phyloP scores from a whole-genome alignment of 2,329 filamentous ascomycete species.

The Botryotinia globosa region DNA sequence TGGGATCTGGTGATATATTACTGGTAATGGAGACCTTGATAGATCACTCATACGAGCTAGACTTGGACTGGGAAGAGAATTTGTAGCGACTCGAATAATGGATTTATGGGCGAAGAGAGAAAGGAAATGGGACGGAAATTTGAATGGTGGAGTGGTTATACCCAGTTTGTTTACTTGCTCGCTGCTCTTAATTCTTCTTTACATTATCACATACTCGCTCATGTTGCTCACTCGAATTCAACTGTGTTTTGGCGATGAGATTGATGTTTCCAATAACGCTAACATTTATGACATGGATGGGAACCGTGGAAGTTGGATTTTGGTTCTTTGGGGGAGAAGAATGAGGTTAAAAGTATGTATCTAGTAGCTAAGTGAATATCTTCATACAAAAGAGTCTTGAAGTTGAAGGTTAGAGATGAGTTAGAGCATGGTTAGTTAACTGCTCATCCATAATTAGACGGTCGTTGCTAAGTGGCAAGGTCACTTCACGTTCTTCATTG shows the following conservation, averaged over 20 bases:
- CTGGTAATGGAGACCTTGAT: neutral
- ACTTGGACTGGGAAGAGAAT: neutral
- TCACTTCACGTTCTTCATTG: neutral
- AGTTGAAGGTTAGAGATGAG: neutral
- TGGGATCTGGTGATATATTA: neutral
- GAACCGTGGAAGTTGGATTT: neutral
- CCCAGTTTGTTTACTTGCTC: neutral
- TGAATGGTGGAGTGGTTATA: neutral
- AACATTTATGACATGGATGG: neutral
- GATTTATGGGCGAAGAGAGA: neutral
- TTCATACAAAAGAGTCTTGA: neutral
- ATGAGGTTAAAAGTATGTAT: neutral
- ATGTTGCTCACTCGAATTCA: too few relatives aligned
- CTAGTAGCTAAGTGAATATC: neutral
- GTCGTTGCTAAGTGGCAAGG: neutral
- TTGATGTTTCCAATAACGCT: neutral
- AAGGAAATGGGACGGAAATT: too few relatives aligned
- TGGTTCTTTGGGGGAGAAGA: neutral
- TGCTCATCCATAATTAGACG: neutral
- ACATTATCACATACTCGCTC: neutral
- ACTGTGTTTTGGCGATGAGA: neutral
- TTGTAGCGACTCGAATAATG: neutral
- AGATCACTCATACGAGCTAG: neutral
- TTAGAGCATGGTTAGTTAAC: rapidly evolving
- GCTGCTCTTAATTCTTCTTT: neutral